A percentile compares a stretch with the other conserved stretches of the same genome.
These are phyloP conservation scores for Ziziphus jujuba DNA, from an alignment of 306 rosid species.

Conservation along the genomic window DNA sequence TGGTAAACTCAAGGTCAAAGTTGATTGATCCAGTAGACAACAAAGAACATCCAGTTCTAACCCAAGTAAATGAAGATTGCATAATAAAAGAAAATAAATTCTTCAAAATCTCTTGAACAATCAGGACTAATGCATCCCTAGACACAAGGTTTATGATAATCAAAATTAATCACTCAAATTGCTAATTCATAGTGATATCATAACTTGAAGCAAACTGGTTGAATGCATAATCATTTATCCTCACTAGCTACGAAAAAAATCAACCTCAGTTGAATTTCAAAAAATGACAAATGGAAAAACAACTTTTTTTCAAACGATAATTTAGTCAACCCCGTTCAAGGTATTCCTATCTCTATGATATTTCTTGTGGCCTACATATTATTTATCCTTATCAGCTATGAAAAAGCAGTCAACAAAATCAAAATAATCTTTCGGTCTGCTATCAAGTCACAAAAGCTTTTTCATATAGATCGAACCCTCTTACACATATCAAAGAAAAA, in stretches of 20 bases:
- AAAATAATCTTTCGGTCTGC: no score
- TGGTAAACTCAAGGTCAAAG: constrained; percentile 36
- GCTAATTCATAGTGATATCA: constrained; percentile 9
- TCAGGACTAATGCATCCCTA: constrained; percentile 49
- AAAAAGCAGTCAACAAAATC: no score
- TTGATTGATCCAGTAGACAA: constrained; percentile 39
- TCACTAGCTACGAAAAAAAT: constrained; percentile 1
- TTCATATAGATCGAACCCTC: no score
- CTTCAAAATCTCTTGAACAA: constrained; percentile 63
- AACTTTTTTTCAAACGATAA: constrained; percentile 2
- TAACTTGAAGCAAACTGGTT: not conserved
- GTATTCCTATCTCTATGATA: not conserved
- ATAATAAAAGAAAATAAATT: constrained; percentile 64
- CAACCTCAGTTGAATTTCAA: not conserved
- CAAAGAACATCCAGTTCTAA: constrained; percentile 49
- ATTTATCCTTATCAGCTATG: no score
- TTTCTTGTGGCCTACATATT: not conserved
- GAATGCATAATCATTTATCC: not conserved
- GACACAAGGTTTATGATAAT: constrained; percentile 42
- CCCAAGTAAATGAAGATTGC: constrained; percentile 72
- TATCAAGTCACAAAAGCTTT: no score
- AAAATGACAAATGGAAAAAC: not conserved
- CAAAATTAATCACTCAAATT: constrained; percentile 18
- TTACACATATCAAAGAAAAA: no score
- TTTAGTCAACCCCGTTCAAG: not conserved